Evolutionary conservation across 2,329 filamentous ascomycete genomes (phyloP).

Genomic region (Arthrobotrys sphaeroides): DNA sequence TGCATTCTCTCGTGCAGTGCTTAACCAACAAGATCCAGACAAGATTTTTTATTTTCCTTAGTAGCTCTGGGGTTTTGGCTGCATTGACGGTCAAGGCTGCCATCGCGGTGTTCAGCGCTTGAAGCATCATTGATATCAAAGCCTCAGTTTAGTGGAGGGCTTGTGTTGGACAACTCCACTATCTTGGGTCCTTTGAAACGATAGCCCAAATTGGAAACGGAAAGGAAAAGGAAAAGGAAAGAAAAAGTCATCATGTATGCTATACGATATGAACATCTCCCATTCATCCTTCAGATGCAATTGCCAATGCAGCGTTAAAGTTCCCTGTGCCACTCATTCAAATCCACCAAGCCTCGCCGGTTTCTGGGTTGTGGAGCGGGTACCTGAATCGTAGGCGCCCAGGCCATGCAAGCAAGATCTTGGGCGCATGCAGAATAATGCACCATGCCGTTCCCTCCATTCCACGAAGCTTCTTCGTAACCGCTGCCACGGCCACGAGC

Average conservation of each 20-base stretch:
- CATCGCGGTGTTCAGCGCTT: slow-evolving; percentile 30
- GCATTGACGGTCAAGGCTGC: slow-evolving; percentile 58
- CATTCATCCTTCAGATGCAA: background rate
- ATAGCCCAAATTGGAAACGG: no score
- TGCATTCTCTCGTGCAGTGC: slow-evolving; percentile 62
- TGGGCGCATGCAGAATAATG: slow-evolving; percentile 4
- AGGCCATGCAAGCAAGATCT: slow-evolving; percentile 5
- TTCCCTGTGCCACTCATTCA: background rate
- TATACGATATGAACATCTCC: background rate
- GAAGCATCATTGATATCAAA: background rate
- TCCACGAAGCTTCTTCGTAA: background rate
- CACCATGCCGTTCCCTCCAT: slow-evolving; percentile 7
- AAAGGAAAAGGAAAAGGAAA: no score
- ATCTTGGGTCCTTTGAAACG: no score
- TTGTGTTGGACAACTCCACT: background rate
- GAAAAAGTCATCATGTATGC: background rate
- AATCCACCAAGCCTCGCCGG: background rate
- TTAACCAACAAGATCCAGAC: slow-evolving; percentile 61
- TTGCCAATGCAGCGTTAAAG: background rate
- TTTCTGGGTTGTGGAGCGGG: background rate
- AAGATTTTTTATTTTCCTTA: slow-evolving; percentile 60
- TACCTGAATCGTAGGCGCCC: slow-evolving; percentile 15
- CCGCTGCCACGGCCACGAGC: slow-evolving; percentile 8
- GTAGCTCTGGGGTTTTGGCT: slow-evolving; percentile 59
- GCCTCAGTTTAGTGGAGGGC: background rate